Evolutionary conservation across 495 filamentous ascomycete species (phyloP), one percentile per base, ranked within the genome.

Genomic region (Astrocystis sublimbata): DNA sequence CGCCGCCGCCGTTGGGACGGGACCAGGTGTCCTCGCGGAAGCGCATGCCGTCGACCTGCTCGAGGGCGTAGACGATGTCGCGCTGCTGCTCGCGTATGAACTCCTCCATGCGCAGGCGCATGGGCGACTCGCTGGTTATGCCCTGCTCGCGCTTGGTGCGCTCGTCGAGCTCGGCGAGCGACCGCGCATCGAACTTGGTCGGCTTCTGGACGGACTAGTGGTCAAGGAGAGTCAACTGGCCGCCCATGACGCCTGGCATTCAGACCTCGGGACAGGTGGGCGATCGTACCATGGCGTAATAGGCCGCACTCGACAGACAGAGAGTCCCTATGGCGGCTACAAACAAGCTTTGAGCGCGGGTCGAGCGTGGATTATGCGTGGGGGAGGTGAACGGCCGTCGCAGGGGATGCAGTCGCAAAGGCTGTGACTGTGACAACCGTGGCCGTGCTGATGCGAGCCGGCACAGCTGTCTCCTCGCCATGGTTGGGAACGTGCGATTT

Each of bases 41-140:
- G 60, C 83, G 82, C 58, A 84, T 85, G 41, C 92, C 91, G 72
- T 99, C 94, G 31, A 97, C 78, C 61, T 85, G 80, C 71, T 93
- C 87, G 4, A 98, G 83, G 30, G 88, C 90, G 36, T 81, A 75
- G 2, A 97, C 89, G 57, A 98, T 98, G 55, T 89, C 85, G 61
- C 88, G 83, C 71, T 99, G 94, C 65, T 97, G 89, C 58, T 90
- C 83, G 73, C 94, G 94, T 73, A 98, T 92, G 73, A 98, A 89
- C 60, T 88, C 83, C 75, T 98, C 96, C 94, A 98, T 98, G 40
- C 93, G 91, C 42, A 97, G 81, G 46, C 96, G 93, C 96, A 99
- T 99, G 0, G 96, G 92, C 8, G 92, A 96, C 65, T 81, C 77
- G 40, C 87, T 82, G 10, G 81, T 86, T 23, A 93, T 72, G 47